Evolutionary conservation across 2,329 filamentous ascomycete genomes (phyloP), one percentile per base, ranked within the genome.

Genomic region (Cladorrhinum sp.): DNA sequence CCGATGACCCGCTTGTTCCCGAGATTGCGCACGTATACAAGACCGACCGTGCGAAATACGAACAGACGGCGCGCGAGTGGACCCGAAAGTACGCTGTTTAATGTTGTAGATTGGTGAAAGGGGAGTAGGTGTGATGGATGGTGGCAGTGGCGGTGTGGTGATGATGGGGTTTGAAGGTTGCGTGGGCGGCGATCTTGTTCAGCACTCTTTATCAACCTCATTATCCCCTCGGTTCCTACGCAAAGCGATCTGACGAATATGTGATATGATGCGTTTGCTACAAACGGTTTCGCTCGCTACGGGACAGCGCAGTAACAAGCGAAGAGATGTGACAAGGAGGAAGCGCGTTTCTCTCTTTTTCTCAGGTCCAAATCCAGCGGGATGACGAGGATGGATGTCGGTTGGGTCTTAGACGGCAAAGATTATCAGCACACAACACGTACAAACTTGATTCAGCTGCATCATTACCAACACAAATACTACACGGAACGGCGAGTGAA

Each of bases 11-110:
- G 74, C 88, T 99, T 69, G 95, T 99, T 64, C 95, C 95, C 66
- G 95, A 99, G 82, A 99, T 99, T 73, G 95, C 95, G 72, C 95
- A 99, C 75, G 92, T 98, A 75, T 99, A 99, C 90, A 99, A 99
- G 88, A 97, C 94, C 68, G 95, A 99, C 79, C 90, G 92, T 71
- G 87, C 91, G 71, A 86, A 92, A 77, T 99, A 99, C 79, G 95
- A 99, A 82, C 91, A 92, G 68, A 98, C 93, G 61, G 95, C 95
- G 64, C 85, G 94, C 71, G 95, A 99, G 82, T 99, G 95, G 95
- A 99, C 95, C 72, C 87, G 94, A 78, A 99, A 99, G 85, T 98
- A 98, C 77, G 95, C 95, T 74, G 95, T 98, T 79, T 98, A 84
- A 70, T 33, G 36, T 50, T 46, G 57, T 23, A 20, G 24, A 36